Evolutionary conservation across 2,329 filamentous ascomycete genomes (phyloP).

Genomic region (Cercospora nicotianae): DNA sequence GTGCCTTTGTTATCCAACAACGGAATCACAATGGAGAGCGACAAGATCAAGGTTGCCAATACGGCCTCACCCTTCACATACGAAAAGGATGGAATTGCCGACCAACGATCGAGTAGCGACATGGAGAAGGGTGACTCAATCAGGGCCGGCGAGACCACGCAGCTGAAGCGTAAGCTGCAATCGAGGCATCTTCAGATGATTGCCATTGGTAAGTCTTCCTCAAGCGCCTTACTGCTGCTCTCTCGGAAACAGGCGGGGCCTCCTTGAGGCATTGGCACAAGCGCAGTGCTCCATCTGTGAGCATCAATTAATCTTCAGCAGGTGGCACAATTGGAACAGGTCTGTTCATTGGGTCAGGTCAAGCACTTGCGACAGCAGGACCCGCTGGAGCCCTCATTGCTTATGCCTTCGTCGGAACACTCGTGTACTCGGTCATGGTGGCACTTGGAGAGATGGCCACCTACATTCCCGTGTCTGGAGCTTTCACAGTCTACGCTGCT

Average conservation of each 20-base stretch:
- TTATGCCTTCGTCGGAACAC: conserved; percentile 47
- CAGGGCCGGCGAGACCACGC: conserved; percentile 34
- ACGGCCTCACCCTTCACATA: conserved; percentile 5
- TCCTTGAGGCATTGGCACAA: not conserved
- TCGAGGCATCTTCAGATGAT: conserved; percentile 43
- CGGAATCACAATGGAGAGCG: conserved; percentile 6
- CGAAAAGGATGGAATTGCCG: conserved; percentile 15
- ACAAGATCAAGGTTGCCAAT: conserved; percentile 21
- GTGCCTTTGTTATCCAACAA: not conserved
- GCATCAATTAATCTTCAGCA: conserved; percentile 9
- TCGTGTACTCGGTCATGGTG: conserved; percentile 52
- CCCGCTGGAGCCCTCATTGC: conserved; percentile 49
- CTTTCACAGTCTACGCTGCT: conserved; percentile 53
- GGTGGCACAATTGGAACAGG: conserved; percentile 37
- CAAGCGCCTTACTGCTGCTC: not conserved
- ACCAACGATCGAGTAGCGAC: conserved; percentile 19
- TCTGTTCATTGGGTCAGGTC: conserved; percentile 46
- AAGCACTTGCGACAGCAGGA: conserved; percentile 42
- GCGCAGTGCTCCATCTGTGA: not conserved
- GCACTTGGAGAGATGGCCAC: conserved; percentile 59
- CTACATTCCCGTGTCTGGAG: conserved; percentile 60
- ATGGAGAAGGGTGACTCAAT: conserved; percentile 23
- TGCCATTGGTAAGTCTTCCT: conserved; percentile 33
- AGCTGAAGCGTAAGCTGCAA: conserved; percentile 39
- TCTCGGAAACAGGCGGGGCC: too few relatives aligned